Conservation (phyloP, 164 flowering plant species). For the Magnolia officinalis region DNA sequence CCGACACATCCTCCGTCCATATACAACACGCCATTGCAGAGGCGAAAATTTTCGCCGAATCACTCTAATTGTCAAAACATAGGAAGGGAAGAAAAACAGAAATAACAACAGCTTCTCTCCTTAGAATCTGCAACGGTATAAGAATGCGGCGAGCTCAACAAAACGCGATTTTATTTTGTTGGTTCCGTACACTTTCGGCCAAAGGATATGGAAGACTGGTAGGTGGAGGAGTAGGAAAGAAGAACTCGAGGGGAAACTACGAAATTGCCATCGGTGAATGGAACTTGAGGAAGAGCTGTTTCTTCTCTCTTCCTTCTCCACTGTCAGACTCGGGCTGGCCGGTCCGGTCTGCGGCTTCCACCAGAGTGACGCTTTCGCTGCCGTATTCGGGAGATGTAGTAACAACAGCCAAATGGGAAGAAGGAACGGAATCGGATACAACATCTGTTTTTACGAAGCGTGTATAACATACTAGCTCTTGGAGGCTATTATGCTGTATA, state of each 20-base stretch:
- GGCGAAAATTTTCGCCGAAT: neutral
- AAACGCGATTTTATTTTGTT: neutral
- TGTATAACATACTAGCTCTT: too few species aligned
- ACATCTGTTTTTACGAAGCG: too few species aligned
- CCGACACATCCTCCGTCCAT: conserved; percentile 23
- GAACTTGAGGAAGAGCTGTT: neutral
- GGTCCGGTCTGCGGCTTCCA: neutral
- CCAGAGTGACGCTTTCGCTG: too few species aligned
- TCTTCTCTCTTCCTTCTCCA: neutral
- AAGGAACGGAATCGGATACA: too few species aligned
- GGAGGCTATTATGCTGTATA: too few species aligned
- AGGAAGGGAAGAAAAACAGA: neutral
- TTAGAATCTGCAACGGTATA: neutral
- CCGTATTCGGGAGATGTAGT: too few species aligned
- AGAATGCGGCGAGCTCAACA: neutral
- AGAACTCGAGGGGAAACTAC: neutral
- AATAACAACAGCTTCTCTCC: neutral
- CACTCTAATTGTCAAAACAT: neutral
- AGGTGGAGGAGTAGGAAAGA: neutral
- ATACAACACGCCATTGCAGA: conserved; percentile 9
- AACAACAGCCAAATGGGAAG: too few species aligned
- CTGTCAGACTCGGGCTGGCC: neutral
- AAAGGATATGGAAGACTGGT: neutral
- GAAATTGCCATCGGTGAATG: conserved; percentile 1
- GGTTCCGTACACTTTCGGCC: neutral